Conservation (phyloP, 441 rosid species). For the Pelargonium fulgidum region DNA sequence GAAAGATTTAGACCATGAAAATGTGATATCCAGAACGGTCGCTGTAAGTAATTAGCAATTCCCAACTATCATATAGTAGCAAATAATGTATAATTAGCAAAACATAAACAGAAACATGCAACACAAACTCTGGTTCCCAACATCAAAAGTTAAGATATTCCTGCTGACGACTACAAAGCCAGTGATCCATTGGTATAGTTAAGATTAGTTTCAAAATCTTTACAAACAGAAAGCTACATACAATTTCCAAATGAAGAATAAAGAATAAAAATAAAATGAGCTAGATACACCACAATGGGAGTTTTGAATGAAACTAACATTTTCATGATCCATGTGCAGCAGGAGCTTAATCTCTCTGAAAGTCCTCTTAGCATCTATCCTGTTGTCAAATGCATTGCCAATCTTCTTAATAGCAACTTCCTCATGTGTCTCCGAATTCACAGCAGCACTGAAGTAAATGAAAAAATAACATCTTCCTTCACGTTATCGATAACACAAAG, state of each 20-base stretch:
- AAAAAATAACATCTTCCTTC: background rate
- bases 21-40: background rate
- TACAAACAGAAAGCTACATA: background rate
- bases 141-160: too few species aligned
- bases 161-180: background rate
- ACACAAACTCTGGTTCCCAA: too few species aligned
- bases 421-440: conserved; percentile 78
- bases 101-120: too few species aligned
- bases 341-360: conserved; percentile 91
- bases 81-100: too few species aligned
- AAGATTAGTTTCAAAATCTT: too few species aligned
- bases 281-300: background rate
- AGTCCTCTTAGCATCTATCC: conserved; percentile 89
- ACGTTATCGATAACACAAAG: background rate
- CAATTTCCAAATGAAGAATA: background rate
- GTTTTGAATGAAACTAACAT: conserved; percentile 33
- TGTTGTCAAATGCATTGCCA: conserved; percentile 92
- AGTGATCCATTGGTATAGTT: too few species aligned
- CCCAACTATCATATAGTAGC: background rate
- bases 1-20: too few species aligned
- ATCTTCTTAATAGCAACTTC: conserved; percentile 97
- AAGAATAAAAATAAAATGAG: background rate
- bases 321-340: conserved; percentile 92
- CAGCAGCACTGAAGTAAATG: conserved; percentile 61
- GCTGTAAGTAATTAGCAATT: background rate